phyloP scores from a whole-genome alignment of 177 flowering plant genomes.

The Tripterygium wilfordii region DNA sequence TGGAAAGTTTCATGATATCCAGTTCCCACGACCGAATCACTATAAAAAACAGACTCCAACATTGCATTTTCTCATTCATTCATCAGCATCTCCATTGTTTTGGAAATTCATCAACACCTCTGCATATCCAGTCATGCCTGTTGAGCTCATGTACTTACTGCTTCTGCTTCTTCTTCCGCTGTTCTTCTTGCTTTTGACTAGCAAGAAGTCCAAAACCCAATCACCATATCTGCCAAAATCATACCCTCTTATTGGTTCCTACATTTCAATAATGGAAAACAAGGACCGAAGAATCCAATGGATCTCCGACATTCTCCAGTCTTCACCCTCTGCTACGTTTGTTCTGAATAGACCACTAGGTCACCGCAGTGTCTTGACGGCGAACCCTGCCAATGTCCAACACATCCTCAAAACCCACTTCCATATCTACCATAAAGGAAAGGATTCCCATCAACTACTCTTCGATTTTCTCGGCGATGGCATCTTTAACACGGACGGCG shows the following conservation, averaged over 20 bases:
- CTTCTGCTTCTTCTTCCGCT: neutral
- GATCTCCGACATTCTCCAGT: slow-evolving; percentile 10
- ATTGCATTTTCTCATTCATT: too few relatives aligned
- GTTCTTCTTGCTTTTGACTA: slow-evolving; percentile 5
- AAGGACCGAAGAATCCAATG: slow-evolving; percentile 7
- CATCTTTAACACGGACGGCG: slow-evolving; percentile 25
- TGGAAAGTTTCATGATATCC: too few relatives aligned
- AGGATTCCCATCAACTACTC: neutral
- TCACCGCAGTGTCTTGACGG: slow-evolving; percentile 5
- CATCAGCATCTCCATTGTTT: too few relatives aligned
- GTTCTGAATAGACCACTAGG: neutral
- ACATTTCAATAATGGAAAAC: slow-evolving; percentile 3
- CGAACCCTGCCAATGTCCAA: slow-evolving; percentile 19
- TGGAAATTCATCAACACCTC: too few relatives aligned
- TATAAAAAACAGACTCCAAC: too few relatives aligned
- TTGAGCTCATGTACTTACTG: neutral
- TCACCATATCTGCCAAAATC: slow-evolving; percentile 3
- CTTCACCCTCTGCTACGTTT: slow-evolving; percentile 19
- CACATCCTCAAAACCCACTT: slow-evolving; percentile 27
- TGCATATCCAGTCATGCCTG: too few relatives aligned
- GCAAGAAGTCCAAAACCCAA: neutral
- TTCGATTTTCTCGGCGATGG: slow-evolving; percentile 22
- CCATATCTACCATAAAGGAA: slow-evolving; percentile 18
- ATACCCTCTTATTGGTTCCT: slow-evolving; percentile 16
- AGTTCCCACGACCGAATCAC: too few relatives aligned